phyloP scores from a whole-genome alignment of 164 flowering plant genomes.

The Aristolochia fimbriata region DNA sequence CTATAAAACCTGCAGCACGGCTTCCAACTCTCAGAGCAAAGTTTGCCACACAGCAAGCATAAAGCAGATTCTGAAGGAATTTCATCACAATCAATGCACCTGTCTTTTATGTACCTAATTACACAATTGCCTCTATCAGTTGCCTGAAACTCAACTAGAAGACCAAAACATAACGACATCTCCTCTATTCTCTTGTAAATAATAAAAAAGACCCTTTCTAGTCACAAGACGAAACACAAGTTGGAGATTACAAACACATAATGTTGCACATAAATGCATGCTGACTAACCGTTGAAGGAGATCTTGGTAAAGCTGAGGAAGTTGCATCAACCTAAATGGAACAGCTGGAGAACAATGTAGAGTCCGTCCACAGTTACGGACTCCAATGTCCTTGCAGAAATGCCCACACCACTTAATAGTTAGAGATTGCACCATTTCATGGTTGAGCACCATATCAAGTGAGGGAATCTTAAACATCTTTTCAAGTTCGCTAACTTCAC shows the following conservation, averaged over 20 bases:
- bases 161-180: too few relatives aligned
- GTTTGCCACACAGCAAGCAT: slow-evolving; percentile 83
- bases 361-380: slow-evolving; percentile 12
- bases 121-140: not conserved
- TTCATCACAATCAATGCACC: slow-evolving; percentile 50
- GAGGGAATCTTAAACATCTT: slow-evolving; percentile 59
- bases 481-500: slow-evolving; percentile 46
- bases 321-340: slow-evolving; percentile 67
- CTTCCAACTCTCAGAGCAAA: slow-evolving; percentile 73
- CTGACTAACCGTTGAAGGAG: slow-evolving; percentile 67
- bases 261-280: not conserved
- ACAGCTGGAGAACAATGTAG: slow-evolving; percentile 53
- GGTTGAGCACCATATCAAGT: slow-evolving; percentile 46
- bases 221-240: too few relatives aligned
- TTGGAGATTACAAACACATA: too few relatives aligned
- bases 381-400: slow-evolving; percentile 33
- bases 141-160: too few relatives aligned
- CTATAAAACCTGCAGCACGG: slow-evolving; percentile 75
- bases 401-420: slow-evolving; percentile 56
- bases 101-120: slow-evolving; percentile 70
- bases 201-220: too few relatives aligned
- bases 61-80: slow-evolving; percentile 57
- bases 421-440: slow-evolving; percentile 28
- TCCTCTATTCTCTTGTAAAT: too few relatives aligned
- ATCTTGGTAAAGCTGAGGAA: slow-evolving; percentile 84